Conservation (phyloP, 345 rosid species). For the Lumnitzera littorea region DNA sequence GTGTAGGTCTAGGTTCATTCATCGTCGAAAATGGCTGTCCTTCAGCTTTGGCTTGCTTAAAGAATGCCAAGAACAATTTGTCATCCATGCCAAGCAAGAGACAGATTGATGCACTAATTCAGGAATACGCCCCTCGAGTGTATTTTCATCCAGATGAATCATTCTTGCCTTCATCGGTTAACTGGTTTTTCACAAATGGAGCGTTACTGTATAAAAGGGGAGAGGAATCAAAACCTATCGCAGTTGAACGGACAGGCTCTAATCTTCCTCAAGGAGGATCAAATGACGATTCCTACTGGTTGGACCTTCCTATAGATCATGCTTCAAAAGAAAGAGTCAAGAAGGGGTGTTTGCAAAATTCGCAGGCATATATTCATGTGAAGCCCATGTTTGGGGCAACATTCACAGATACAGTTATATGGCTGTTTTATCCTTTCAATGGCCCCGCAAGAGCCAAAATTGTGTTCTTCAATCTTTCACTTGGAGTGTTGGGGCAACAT, state of each 20-base stretch:
- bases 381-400: conserved; percentile 18
- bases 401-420: conserved; percentile 13
- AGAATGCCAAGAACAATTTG: conserved; percentile 6
- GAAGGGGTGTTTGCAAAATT: conserved; percentile 10
- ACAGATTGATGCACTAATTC: conserved; percentile 12
- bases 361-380: conserved; percentile 13
- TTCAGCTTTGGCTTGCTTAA: conserved; percentile 11
- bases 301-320: conserved; percentile 16
- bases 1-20: conserved; percentile 12
- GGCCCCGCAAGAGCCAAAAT: conserved; percentile 16
- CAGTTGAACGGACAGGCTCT: conserved; percentile 7
- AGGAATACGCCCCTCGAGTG: conserved; percentile 10
- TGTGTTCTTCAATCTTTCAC: conserved; percentile 3
- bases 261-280: conserved; percentile 21
- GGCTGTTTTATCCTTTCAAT: conserved; percentile 22
- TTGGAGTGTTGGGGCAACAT: conserved; percentile 14
- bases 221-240: conserved; percentile 12
- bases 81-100: conserved; percentile 12
- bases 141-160: conserved; percentile 19
- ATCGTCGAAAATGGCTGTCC: conserved; percentile 2
- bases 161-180: conserved; percentile 15
- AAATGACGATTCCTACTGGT: conserved; percentile 12
- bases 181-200: conserved; percentile 20
- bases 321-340: conserved; percentile 13
- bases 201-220: conserved; percentile 13